Evolutionary conservation across 108 stramenopile genomes (phyloP).

Genomic region (Fragilariopsis cylindrus): DNA sequence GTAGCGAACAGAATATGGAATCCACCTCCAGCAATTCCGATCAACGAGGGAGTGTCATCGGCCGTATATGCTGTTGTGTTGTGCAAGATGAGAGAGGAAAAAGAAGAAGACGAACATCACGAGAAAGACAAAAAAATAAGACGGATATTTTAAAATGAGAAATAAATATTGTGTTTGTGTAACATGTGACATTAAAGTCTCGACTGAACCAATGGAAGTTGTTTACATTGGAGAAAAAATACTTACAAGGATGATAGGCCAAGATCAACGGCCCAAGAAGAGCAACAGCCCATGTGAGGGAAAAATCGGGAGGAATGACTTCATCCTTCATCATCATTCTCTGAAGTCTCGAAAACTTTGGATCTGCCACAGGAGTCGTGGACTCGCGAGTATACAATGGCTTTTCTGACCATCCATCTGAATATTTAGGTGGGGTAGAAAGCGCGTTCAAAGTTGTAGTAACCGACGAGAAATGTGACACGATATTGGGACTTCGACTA

Average conservation of each 20-base stretch:
- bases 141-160: no score
- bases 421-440: conserved; percentile 10
- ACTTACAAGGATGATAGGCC: conserved; percentile 62
- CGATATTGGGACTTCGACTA: neutral
- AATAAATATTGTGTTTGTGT: no score
- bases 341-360: conserved; percentile 17
- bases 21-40: conserved; percentile 49
- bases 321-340: conserved; percentile 39
- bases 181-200: no score
- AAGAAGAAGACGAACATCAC: neutral
- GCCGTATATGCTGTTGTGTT: conserved; percentile 23
- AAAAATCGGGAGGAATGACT: conserved; percentile 41
- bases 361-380: conserved; percentile 22
- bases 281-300: conserved; percentile 34
- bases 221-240: neutral
- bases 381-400: conserved; percentile 14
- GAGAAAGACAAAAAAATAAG: neutral
- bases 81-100: neutral
- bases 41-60: conserved; percentile 44
- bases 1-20: conserved; percentile 59
- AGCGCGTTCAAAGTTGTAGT: conserved; percentile 8
- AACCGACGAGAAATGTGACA: neutral
- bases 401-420: conserved; percentile 21
- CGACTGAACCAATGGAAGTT: no score
- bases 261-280: conserved; percentile 44